A percentile compares a stretch with the other conserved stretches of the same genome.
Conservation (phyloP, 495 filamentous ascomycete species). For the Cercophora sp. region DNA sequence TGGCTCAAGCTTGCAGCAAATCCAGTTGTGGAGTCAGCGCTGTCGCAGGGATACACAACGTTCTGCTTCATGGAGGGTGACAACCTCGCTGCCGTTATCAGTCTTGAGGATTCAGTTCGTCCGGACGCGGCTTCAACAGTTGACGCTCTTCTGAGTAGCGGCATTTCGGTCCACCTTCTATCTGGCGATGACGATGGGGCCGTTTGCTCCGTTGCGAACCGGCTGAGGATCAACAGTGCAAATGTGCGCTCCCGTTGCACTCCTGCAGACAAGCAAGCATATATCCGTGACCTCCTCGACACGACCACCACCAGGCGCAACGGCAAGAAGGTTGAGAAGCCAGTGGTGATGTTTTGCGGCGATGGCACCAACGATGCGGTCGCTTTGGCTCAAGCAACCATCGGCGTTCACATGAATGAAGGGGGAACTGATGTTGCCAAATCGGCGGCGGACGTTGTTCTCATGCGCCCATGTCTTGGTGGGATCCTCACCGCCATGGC, state of each 20-base stretch:
- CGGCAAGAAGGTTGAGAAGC: background rate
- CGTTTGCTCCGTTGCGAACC: conserved; percentile 50
- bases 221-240: conserved; percentile 47
- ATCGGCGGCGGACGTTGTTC: conserved; percentile 65
- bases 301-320: background rate
- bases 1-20: conserved; percentile 51
- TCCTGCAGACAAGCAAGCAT: conserved; percentile 60
- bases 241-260: conserved; percentile 50
- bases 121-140: conserved; percentile 51
- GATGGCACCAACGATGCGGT: conserved; percentile 81
- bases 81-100: conserved; percentile 51
- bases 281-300: conserved; percentile 46
- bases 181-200: conserved; percentile 65
- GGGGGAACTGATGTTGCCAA: conserved; percentile 64
- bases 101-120: conserved; percentile 57
- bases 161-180: conserved; percentile 58
- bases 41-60: conserved; percentile 49
- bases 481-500: conserved; percentile 59
- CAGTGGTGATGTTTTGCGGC: conserved; percentile 62
- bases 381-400: conserved; percentile 66
- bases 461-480: conserved; percentile 51
- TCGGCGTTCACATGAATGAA: conserved; percentile 56
- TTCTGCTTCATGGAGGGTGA: conserved; percentile 60
- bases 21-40: conserved; percentile 38
- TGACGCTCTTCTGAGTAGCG: conserved; percentile 47